Evolutionary conservation across 352 stramenopile species (phyloP).

Genomic region (Phytopythium montanum): DNA sequence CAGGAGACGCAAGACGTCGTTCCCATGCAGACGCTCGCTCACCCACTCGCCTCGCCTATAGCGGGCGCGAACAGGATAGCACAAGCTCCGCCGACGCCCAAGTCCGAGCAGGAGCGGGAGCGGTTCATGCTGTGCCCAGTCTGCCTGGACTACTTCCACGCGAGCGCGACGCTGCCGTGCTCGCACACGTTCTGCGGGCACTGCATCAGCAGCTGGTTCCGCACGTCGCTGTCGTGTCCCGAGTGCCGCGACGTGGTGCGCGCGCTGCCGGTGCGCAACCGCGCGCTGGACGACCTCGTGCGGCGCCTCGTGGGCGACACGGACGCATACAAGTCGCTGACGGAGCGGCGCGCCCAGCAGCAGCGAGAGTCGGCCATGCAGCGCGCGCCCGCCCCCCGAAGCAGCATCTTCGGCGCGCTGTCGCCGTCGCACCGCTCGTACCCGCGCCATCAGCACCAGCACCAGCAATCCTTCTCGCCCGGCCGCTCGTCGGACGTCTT

Average conservation of each 20-base stretch:
- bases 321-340: conserved; percentile 47
- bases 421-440: not conserved
- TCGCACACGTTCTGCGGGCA: conserved; percentile 83
- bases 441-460: not conserved
- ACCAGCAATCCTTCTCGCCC: not conserved
- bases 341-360: conserved; percentile 23
- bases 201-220: conserved; percentile 81
- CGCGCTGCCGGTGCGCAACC: conserved; percentile 71
- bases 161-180: conserved; percentile 71
- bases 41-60: not conserved
- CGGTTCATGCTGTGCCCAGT: conserved; percentile 77
- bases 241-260: conserved; percentile 67
- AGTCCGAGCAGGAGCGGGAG: conserved; percentile 38
- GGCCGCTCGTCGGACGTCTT: conserved; percentile 45
- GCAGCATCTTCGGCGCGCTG: conserved; percentile 5
- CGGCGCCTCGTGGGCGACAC: conserved; percentile 60
- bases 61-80: conserved; percentile 12
- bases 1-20: not conserved
- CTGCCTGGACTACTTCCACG: conserved; percentile 80
- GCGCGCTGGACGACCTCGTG: conserved; percentile 78
- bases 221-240: conserved; percentile 67
- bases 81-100: conserved; percentile 12
- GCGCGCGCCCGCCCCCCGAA: not conserved
- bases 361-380: conserved; percentile 3
- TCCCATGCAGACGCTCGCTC: not conserved